Evolutionary conservation across 2,329 filamentous ascomycete genomes (phyloP), one percentile per base, ranked within the genome.

Genomic region (Aspergillus amoenus): DNA sequence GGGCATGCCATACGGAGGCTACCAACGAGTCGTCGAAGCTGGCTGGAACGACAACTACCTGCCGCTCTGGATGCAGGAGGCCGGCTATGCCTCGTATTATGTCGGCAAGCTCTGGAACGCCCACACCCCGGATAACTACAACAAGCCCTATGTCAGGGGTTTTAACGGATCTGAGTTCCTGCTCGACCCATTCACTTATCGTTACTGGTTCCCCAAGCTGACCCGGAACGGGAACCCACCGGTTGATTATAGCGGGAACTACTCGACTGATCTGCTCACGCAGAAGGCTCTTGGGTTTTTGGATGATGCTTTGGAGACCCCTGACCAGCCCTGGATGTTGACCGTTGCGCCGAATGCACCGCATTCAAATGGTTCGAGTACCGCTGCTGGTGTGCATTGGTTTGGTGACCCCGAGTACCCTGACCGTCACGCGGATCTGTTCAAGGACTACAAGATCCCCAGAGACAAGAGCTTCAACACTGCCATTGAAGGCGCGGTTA

Each of bases 291-390:
- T 80, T 2, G 82, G 78, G 0, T 83, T 89, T 41, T 71, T 90
- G 0, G 79, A 84, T 3, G 81, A 88, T 40, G 87, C 83, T 0
- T 74, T 84, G 3, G 49, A 49, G 1, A 69, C 75, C 0, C 71
- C 75, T 0, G 70, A 76, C 0, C 76, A 78, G 30, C 88, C 88
- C 0, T 90, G 88, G 73, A 89, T 90, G 68, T 66, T 90, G 2
- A 82, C 80, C 0, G 76, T 88, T 8, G 85, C 87, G 0, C 88
- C 88, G 0, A 81, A 86, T 12, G 86, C 83, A 0, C 88, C 88
- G 3, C 88, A 90, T 62, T 78, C 79, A 32, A 82, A 85, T 40
- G 68, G 66, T 9, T 64, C 64, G 24, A 37, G 52, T 34, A 60
- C 64, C 43, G 53, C 63, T 1, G 51, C 49, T 11, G 49, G 61